Evolutionary conservation across 2,329 filamentous ascomycete species (phyloP), one percentile per base, ranked within the genome.

Genomic region (Lecanosticta acicola): DNA sequence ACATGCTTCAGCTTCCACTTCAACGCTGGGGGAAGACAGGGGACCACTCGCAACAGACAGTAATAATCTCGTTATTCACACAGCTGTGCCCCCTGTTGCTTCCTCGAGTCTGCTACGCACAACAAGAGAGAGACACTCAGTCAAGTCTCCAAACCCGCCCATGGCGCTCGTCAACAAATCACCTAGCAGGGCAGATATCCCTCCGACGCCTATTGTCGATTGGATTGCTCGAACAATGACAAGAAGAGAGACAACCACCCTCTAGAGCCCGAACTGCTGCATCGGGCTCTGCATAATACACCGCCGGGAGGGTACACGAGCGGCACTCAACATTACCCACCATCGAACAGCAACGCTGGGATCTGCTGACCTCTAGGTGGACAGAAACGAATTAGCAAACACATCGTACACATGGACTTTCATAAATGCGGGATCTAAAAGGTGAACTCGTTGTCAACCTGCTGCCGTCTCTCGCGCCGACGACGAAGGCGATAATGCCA

Each of bases 311-410:
- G 37, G 37, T 21, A 13, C 37, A 39, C 37, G 18, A 39, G 37
- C 37, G 19, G 37, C 24, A 20, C 24, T 11, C 24, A 29, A 29
- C 24, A 29, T 29, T 29, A 29, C 11, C n/a, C 24, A 29, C 11
- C 18, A 11, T 21, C 14, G 11, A 11, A 29, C 24, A 29, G 11
- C 24, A 29, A 29, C 24, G 24, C 24, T 29, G 10, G 8, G 19
- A 8, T 45, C 36, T 40, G 24, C 24, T 29, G 10, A 13, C 14
- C 19, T 45, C 36, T 40, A 45, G 40, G 42, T 32, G 34, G 39
- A 40, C 41, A 44, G 24, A 41, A 48, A 35, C 11, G 37, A 44
- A 41, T 39, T 44, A 48, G 46, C 41, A 35, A 44, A 41, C 11
- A 43, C 35, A 40, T 39, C 19, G 32, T 40, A 48, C 4, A 44